Base-by-base conservation (phyloP, 164 flowering plant species). In the Tetrastigma voinierianum region DNA sequence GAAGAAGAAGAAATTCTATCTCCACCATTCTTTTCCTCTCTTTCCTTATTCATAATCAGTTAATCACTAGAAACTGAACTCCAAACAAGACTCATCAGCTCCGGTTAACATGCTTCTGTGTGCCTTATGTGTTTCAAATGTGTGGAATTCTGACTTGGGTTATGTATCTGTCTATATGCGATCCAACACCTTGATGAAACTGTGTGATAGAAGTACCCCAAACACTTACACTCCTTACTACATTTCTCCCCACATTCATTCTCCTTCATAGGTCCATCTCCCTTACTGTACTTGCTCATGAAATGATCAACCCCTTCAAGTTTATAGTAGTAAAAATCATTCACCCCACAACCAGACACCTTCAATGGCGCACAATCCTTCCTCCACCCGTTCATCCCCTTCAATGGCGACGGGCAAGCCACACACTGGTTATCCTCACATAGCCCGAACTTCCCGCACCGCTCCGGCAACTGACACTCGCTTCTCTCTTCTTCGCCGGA, bases 361-460 rank as follows among this genome's bases (percentile, higher is more conserved):
- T 65, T 65, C 14, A 44, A 23, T 3, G 57, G 43, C 18, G n/a
- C 51, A 43, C 76, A 67, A 1, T 46, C 46, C 60, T 72, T 67
- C 59, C 64, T 72, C 76, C 75, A 72, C 14, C 67, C 67, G 32
- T 20, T 2, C 9, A 67, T 19, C 58, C 75, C 75, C 3, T 51
- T 57, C 0, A n/a, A n/a, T n/a, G 75, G 71, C 0, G 71, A 43
- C 11, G 71, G 75, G 64, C 75, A 72, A n/a, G 59, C 75, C 49
- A 72, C 71, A 49, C 71, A 67, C 43, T 72, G 75, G 58, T 58
- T 67, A 20, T 72, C 71, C 67, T 72, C 71, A 25, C 71, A 67
- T 10, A 67, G 45, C 59, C 75, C 71, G 47, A 61, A 62, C 12
- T 20, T 51, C 18, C 71, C 75, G 54, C 70, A 67, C 17, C 52